Conservation (phyloP, 768 basidiomycete genomes). For the Boletus reticuloceps region DNA sequence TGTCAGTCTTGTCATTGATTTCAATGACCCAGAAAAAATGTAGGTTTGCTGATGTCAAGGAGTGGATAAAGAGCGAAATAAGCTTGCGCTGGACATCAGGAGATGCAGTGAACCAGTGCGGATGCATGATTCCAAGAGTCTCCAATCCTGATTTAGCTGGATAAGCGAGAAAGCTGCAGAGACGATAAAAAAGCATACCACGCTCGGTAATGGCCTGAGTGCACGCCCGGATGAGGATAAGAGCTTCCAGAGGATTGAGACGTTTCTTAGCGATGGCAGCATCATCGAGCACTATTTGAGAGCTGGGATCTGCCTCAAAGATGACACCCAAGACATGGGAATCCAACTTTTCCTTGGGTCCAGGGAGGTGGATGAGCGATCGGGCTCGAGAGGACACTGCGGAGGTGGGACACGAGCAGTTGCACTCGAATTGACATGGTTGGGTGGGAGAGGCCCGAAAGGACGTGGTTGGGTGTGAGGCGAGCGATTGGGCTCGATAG, state of each 20-base stretch:
- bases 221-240: constrained; percentile 63
- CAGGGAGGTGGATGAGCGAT: constrained; percentile 62
- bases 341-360: constrained; percentile 45
- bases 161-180: constrained; percentile 3
- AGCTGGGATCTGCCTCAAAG: constrained; percentile 58
- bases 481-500: too few relatives aligned
- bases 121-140: constrained; percentile 80
- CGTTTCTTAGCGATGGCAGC: constrained; percentile 53
- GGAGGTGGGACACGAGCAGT: too few relatives aligned
- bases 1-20: too few relatives aligned
- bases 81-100: constrained; percentile 65
- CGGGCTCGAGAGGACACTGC: too few relatives aligned
- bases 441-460: too few relatives aligned
- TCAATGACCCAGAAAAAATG: too few relatives aligned
- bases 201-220: constrained; percentile 62
- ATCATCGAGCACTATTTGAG: constrained; percentile 47
- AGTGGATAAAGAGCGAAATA: constrained; percentile 67
- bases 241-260: constrained; percentile 60
- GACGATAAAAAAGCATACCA: constrained; percentile 42
- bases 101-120: constrained; percentile 79
- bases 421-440: too few relatives aligned
- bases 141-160: constrained; percentile 56
- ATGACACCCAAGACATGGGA: constrained; percentile 51
- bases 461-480: too few relatives aligned
- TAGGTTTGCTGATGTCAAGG: too few relatives aligned